Base-by-base conservation (phyloP, 1,284 basidiomycete species). In the Melanopsichium pennsylvanicum region DNA sequence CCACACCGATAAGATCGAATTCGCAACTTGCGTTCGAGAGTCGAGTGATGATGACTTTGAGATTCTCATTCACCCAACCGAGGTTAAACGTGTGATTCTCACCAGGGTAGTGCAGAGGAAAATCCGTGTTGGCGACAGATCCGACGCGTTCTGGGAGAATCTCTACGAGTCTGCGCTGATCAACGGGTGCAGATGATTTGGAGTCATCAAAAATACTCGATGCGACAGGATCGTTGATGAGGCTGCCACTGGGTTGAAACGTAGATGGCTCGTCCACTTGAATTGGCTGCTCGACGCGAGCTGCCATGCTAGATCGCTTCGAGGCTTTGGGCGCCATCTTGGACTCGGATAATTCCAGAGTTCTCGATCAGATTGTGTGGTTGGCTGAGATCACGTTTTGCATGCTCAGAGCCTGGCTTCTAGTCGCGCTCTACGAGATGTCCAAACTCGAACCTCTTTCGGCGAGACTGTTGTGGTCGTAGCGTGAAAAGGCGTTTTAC, bases 1-100 rank as follows among this genome's bases (percentile, higher is more conserved):
- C 96, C 26, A 97, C 90, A 8, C 96, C 95, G 54, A 97, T 87
- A 23, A 98, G 84, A 83, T 99, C 95, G 81, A 99, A 95, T 75
- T 97, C 94, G 66, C 96, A 87, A 4, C 66, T 59, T 11, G 61
- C 63, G 12, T 64, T 49, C 3, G 78, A 76, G 18, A 78, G 68
- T 18, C 75, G 66, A 2, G 76, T 80, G 31, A 78, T 41, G 26
- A 66, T 51, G n/a, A 74, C 54, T 15, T 47, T 60, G 29, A 80
- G 70, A 18, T 54, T 49, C 2, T 61, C 42, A 29, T 62, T 51
- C 57, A 71, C 71, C 5, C 43, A 22, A 2, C 57, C 37, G n/a
- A 67, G 62, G 13, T 62, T 63, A 50, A 75, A 78, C 16, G 60
- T 58, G 35, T 72, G 51, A 32, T 51, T 39, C 56, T 57, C 68